Evolutionary conservation across 208 protist species (phyloP).

Genomic region (Trypanosomatidae sp.): DNA sequence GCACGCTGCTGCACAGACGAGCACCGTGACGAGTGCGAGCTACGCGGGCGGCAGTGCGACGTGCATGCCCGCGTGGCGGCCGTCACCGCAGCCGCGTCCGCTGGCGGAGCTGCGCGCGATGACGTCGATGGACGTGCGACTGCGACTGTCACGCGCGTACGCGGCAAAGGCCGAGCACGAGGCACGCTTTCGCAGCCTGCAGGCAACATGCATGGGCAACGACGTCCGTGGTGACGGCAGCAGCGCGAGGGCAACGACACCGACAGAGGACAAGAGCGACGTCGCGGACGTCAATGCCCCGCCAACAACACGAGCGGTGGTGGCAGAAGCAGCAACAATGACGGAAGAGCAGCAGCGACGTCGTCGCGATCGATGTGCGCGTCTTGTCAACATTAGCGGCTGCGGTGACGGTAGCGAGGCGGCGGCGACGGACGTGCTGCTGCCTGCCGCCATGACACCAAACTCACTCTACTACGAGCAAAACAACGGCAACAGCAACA

Average conservation of each 20-base stretch:
- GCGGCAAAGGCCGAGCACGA: constrained; percentile 11
- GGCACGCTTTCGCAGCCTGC: too few relatives aligned
- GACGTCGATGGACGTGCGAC: constrained; percentile 54
- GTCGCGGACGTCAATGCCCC: not conserved
- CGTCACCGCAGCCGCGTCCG: constrained; percentile 6
- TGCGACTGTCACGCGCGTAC: constrained; percentile 51
- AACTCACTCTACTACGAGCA: not conserved
- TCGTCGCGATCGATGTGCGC: constrained; percentile 20
- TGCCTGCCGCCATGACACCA: constrained; percentile 38
- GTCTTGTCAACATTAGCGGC: constrained; percentile 31
- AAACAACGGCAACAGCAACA: not conserved
- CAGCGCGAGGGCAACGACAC: too few relatives aligned
- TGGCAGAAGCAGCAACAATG: not conserved
- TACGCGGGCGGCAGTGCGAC: too few relatives aligned
- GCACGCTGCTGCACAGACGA: too few relatives aligned
- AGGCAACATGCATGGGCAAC: too few relatives aligned
- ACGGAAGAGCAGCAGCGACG: not conserved
- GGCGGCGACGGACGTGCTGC: constrained; percentile 19
- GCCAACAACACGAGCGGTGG: not conserved
- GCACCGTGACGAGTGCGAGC: too few relatives aligned
- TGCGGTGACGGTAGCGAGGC: constrained; percentile 11
- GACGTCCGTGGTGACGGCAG: too few relatives aligned
- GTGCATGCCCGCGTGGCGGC: too few relatives aligned
- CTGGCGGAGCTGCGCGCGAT: constrained; percentile 25
- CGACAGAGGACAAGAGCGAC: not conserved